Base-by-base conservation (phyloP, 331 rosid genomes). In the Quercus tomentella region DNA sequence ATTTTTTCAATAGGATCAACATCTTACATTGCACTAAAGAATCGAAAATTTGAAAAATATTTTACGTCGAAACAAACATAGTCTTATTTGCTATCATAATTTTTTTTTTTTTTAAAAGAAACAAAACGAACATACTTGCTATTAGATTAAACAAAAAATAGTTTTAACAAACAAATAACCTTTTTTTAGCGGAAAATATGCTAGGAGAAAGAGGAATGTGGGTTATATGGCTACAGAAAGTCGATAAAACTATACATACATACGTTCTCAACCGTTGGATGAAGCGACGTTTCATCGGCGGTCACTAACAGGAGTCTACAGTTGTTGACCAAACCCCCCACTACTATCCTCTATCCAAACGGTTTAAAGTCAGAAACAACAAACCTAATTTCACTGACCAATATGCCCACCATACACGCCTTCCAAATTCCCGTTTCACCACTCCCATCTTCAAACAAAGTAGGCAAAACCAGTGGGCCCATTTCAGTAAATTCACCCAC, bases 301-400 rank as follows among this genome's bases (percentile, higher is more conserved):
- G 8, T 4, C 43, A n/a, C 21, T 21, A 43, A 70, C 72, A 70
- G 16, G 45, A n/a, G 31, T 56, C 75, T 23, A 49, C 62, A 76
- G 78, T 81, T 28, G 92, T 84, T 87, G 73, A 89, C 88, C 93
- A 81, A 87, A 75, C 85, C 76, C 35, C 51, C 92, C 73, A 77
- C 73, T 84, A 41, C 45, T 9, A 8, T 8, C 75, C 81, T 55
- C 22, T 60, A 91, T 84, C 90, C 71, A 84, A 86, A 86, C 79
- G 21, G 56, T 65, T 16, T 35, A 14, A 16, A 52, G 73, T 56
- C 76, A 63, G 26, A 43, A 68, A 63, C 8, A 66, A 1, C 45
- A 43, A 49, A 30, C 80, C 16, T 41, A 41, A 18, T 15, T 0
- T 1, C 33, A 21, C 20, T 77, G 72, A 74, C 85, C 55, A 57